Conservation (phyloP, 352 stramenopile species). For the Pythium chondricola region DNA sequence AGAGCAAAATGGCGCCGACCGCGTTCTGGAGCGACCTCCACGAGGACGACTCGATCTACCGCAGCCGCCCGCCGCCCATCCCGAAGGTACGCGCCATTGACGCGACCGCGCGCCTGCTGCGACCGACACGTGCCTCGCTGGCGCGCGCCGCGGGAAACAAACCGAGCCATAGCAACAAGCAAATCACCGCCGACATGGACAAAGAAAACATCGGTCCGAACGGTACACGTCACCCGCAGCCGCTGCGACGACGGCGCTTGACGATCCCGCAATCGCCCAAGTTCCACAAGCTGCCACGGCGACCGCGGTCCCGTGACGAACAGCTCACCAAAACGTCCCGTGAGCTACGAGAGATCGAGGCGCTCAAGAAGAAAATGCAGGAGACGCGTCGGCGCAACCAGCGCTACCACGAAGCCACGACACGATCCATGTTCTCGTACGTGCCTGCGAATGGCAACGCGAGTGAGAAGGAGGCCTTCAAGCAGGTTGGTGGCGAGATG, state of each 20-base stretch:
- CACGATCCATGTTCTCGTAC: conserved; percentile 23
- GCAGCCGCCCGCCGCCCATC: conserved; percentile 33
- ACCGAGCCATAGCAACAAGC: conserved; percentile 39
- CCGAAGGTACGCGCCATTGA: conserved; percentile 49
- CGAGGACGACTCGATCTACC: conserved; percentile 42
- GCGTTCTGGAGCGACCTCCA: conserved; percentile 19
- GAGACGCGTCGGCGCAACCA: conserved; percentile 52
- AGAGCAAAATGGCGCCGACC: conserved; percentile 20
- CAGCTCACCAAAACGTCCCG: conserved; percentile 65
- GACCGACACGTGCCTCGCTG: conserved; percentile 50
- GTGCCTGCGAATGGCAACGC: conserved; percentile 3
- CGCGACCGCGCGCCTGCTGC: conserved; percentile 51
- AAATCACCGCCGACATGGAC: conserved; percentile 31
- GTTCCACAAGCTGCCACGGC: conserved; percentile 36
- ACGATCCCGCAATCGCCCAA: conserved; percentile 71
- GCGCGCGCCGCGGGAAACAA: conserved; percentile 37
- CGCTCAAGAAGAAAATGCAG: conserved; percentile 51
- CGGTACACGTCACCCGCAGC: background rate
- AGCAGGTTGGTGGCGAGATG: conserved; percentile 15
- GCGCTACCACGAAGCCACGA: conserved; percentile 62
- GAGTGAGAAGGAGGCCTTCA: conserved; percentile 34
- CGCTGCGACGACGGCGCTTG: conserved; percentile 22
- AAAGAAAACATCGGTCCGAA: conserved; percentile 20
- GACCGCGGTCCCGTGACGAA: conserved; percentile 19
- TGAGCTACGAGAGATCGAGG: conserved; percentile 65